Evolutionary conservation across 441 rosid species (phyloP), one percentile per base, ranked within the genome.

Genomic region (Viola pubescens): DNA sequence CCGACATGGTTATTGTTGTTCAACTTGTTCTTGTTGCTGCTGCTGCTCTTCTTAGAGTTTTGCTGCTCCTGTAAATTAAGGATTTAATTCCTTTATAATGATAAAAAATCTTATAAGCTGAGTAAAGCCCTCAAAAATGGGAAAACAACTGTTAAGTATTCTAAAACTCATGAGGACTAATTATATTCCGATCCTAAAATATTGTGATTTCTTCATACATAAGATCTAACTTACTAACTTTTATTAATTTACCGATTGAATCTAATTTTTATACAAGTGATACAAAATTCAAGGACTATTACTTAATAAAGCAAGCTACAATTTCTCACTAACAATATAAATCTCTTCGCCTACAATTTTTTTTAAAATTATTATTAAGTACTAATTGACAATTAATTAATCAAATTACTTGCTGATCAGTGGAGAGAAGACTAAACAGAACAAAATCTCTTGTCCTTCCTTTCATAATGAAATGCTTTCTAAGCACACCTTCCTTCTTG

Each of bases 401-500:
- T 16, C 19, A 16, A 16, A 16, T 16, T 16, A 46, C 13, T 46
- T 46, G 49, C 1, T 10, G 49, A 51, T 51, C 54, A 14, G 38
- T 16, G 10, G 34, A 51, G 7, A 51, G 7, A 19, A 26, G 39
- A 26, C 54, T 51, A 19, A 1, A 65, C 0, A 56, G 59, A 26
- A 56, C 39, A 8, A 39, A 37, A 43, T 64, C 68, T n/a, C 8
- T n/a, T 19, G 39, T 48, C 39, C 45, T 58, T 9, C 61, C 71
- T 38, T 61, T 61, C 1, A 61, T 34, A 38, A 56, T 55, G 46
- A 34, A 42, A 41, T 66, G 52, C 42, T 66, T 66, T 11, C 66
- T 71, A 52, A 71, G 41, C 14, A 61, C 40, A 6, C 71, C 64
- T 7, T 62, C 64, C 14, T 48, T 58, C 0, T 45, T 6, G 46